Percentiles rank a stretch among this genome's conserved stretches.
phyloP scores from a whole-genome alignment of 495 filamentous ascomycete species.

The Xylaria telfairii region DNA sequence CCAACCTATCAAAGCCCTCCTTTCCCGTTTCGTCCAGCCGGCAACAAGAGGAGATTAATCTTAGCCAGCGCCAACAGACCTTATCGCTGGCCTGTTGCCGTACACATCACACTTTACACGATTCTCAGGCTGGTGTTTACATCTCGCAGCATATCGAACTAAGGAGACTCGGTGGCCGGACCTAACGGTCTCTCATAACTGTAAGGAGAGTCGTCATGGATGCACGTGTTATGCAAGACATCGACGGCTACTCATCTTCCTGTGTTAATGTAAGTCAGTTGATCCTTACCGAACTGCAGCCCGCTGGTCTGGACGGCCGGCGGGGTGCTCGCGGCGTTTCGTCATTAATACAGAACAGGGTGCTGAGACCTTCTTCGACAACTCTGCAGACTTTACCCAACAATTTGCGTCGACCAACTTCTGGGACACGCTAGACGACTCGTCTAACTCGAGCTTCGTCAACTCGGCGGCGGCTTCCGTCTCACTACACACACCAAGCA shows the following conservation, averaged over 20 bases:
- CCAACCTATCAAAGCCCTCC: neutral
- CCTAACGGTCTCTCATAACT: conserved; percentile 35
- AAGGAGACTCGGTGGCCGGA: conserved; percentile 8
- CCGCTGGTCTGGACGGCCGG: neutral
- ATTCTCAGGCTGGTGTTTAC: neutral
- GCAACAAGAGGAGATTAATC: conserved; percentile 1
- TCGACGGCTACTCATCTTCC: conserved; percentile 39
- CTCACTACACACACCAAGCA: conserved; percentile 38
- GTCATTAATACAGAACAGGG: conserved; percentile 34
- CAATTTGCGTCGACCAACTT: conserved; percentile 42
- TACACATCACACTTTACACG: conserved; percentile 2
- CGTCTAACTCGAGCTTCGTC: conserved; percentile 40
- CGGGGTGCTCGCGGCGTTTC: neutral
- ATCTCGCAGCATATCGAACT: conserved; percentile 18
- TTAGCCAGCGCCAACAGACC: neutral
- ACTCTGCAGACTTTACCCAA: conserved; percentile 40
- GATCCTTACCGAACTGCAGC: conserved; percentile 24
- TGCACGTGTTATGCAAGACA: conserved; percentile 46
- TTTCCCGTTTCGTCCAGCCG: neutral
- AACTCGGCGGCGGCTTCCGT: conserved; percentile 39
- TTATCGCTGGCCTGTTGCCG: neutral
- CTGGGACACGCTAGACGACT: conserved; percentile 43
- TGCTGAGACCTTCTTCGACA: conserved; percentile 43
- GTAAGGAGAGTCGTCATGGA: conserved; percentile 43
- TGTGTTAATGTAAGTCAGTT: conserved; percentile 35